phyloP scores from a whole-genome alignment of 2,329 filamentous ascomycete genomes.

The Calonectria montana region DNA sequence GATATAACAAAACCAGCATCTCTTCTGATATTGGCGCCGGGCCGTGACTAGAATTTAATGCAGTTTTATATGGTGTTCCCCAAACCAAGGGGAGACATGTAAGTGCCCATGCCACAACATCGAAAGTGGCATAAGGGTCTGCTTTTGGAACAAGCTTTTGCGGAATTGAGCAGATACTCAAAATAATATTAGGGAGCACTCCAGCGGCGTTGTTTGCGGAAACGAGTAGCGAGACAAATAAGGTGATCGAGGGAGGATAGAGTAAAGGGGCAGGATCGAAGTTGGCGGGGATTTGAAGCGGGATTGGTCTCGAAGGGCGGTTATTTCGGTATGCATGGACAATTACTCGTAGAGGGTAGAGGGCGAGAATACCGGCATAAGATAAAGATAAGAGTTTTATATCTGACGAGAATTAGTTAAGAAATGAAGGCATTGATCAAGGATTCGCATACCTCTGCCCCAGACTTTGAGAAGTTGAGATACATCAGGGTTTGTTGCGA shows the following conservation, averaged over 20 bases:
- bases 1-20: constrained; percentile 75
- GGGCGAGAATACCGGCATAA: constrained; percentile 53
- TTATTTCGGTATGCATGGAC: constrained; percentile 58
- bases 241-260: constrained; percentile 82
- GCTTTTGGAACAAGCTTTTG: constrained; percentile 76
- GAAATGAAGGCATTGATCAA: background rate
- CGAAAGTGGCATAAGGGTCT: constrained; percentile 66
- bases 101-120: constrained; percentile 81
- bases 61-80: constrained; percentile 32
- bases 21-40: constrained; percentile 62
- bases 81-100: constrained; percentile 74
- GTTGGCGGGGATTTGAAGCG: constrained; percentile 72
- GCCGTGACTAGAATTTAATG: constrained; percentile 49
- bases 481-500: constrained; percentile 60
- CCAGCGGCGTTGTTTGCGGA: constrained; percentile 69
- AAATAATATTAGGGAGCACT: constrained; percentile 83
- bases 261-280: constrained; percentile 94
- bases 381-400: constrained; percentile 52
- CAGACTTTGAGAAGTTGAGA: constrained; percentile 58
- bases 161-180: constrained; percentile 83
- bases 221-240: constrained; percentile 81
- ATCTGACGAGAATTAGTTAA: constrained; percentile 50
- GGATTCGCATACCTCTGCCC: constrained; percentile 57
- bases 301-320: constrained; percentile 51
- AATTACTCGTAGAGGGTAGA: constrained; percentile 72